Evolutionary conservation across 305 asterid species (phyloP).

Genomic region (Fraxinus latifolia): DNA sequence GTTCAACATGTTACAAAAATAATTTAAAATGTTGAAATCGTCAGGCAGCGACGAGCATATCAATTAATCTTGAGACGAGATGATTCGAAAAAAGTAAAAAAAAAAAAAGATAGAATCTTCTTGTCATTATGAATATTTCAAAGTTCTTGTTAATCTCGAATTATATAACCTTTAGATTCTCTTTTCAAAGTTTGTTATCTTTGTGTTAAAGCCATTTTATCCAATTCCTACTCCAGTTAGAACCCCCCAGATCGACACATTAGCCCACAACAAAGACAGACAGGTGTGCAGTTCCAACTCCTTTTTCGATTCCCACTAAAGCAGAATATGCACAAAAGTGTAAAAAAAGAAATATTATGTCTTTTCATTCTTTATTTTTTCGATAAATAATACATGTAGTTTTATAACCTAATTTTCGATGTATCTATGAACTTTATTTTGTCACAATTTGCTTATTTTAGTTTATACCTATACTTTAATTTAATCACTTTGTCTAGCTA

Average conservation of each 20-base stretch:
- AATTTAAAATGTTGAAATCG: neutral
- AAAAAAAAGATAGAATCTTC: neutral
- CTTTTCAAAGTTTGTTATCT: neutral
- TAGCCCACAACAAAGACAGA: neutral
- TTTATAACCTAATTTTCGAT: neutral
- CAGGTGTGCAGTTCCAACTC: conserved; percentile 12
- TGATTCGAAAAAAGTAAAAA: neutral
- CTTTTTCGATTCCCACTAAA: conserved; percentile 27
- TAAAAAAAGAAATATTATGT: neutral
- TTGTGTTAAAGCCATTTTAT: neutral
- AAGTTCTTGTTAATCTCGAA: neutral
- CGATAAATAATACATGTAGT: neutral
- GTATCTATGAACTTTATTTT: neutral
- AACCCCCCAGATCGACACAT: neutral
- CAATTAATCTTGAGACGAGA: neutral
- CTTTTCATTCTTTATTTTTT: neutral
- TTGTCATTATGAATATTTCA: neutral
- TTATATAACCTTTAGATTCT: conserved; percentile 3
- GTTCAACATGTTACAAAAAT: neutral
- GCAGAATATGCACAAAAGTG: conserved; percentile 26
- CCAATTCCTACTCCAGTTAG: neutral
- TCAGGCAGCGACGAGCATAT: neutral
- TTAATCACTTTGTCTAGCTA: neutral
- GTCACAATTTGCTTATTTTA: neutral
- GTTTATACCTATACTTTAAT: neutral